Evolutionary conservation across 306 rosid species (phyloP).

Genomic region (Carpinus fangiana): DNA sequence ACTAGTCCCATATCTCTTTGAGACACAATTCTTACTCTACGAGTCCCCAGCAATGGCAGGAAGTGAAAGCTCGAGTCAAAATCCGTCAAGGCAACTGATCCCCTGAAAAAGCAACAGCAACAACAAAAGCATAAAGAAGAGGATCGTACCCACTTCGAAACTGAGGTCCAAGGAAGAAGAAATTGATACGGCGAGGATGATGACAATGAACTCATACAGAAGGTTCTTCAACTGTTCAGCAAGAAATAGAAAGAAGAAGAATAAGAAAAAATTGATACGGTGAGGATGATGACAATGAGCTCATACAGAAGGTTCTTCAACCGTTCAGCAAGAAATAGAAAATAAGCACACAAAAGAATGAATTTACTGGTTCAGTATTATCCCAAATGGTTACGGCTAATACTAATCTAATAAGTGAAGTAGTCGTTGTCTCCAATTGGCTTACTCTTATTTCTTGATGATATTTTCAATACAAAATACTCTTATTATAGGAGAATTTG

Average conservation of each 20-base stretch:
- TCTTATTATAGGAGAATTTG: too few relatives aligned
- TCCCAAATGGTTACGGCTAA: too few relatives aligned
- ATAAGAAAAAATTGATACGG: slow-evolving; percentile 5
- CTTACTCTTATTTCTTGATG: too few relatives aligned
- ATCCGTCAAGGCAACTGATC: slow-evolving; percentile 49
- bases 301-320: slow-evolving; percentile 63
- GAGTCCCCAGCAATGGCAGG: slow-evolving; percentile 38
- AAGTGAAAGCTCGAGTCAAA: slow-evolving; percentile 74
- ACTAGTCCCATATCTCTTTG: not conserved
- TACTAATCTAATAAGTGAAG: too few relatives aligned
- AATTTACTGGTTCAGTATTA: too few relatives aligned
- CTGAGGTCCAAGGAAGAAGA: not conserved
- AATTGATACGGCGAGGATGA: slow-evolving; percentile 24
- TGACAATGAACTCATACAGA: slow-evolving; percentile 64
- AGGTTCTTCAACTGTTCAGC: slow-evolving; percentile 69
- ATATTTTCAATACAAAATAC: too few relatives aligned
- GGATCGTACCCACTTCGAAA: slow-evolving; percentile 28
- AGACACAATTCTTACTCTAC: not conserved
- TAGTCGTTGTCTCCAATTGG: too few relatives aligned
- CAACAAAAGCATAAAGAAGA: slow-evolving; percentile 34
- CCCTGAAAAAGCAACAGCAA: slow-evolving; percentile 53
- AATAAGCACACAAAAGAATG: too few relatives aligned
- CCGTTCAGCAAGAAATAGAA: slow-evolving; percentile 50
- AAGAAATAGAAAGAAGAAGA: slow-evolving; percentile 20
- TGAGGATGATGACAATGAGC: slow-evolving; percentile 59